These are phyloP conservation scores for Cladosporium sphaerospermum DNA, from an alignment of 2,329 filamentous ascomycete genomes.

Conservation along the genomic window DNA sequence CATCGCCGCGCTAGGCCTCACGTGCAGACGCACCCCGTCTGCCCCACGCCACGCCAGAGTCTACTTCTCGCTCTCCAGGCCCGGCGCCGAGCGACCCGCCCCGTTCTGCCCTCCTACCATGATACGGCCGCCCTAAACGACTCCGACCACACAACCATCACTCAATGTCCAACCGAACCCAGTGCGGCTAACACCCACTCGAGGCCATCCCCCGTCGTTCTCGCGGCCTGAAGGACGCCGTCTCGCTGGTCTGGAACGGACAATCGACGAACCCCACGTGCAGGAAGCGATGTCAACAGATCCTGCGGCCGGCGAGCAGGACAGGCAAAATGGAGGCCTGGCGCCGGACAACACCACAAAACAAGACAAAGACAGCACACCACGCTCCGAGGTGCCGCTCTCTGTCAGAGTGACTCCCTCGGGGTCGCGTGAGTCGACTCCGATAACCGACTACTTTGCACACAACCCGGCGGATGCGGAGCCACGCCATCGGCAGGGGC, in stretches of 20 bases:
- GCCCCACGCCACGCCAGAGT: not conserved
- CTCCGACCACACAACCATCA: constrained; percentile 6
- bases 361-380: constrained; percentile 33
- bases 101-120: constrained; percentile 13
- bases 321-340: constrained; percentile 11
- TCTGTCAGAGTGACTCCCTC: not conserved
- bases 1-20: not conserved
- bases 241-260: not conserved
- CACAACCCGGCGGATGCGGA: not conserved
- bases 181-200: constrained; percentile 24
- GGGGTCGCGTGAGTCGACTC: not conserved
- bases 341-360: constrained; percentile 12
- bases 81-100: constrained; percentile 1
- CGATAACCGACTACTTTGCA: constrained; percentile 4
- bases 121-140: constrained; percentile 17
- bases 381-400: constrained; percentile 36
- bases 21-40: not conserved
- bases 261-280: not conserved
- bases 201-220: not conserved
- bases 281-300: constrained; percentile 20
- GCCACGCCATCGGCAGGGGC: not conserved
- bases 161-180: constrained; percentile 27
- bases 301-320: constrained; percentile 13
- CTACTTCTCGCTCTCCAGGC: not conserved
- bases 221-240: not conserved